Evolutionary conservation across 177 flowering plant genomes (phyloP).

Genomic region (Vitis hybrid): DNA sequence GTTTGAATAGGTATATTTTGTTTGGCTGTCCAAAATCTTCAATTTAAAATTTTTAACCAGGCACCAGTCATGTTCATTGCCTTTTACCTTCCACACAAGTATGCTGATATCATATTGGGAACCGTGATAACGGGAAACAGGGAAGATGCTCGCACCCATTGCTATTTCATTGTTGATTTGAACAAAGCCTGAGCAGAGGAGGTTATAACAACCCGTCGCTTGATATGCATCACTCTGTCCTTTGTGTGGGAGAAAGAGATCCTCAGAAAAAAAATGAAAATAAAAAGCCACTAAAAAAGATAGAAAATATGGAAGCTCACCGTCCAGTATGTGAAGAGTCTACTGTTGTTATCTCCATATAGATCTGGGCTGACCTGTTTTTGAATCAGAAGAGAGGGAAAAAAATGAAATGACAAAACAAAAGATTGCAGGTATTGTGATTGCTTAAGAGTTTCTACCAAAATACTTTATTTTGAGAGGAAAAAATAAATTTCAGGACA

Average conservation of each 20-base stretch:
- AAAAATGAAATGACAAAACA: too few relatives aligned
- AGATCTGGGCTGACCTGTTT: constrained; percentile 40
- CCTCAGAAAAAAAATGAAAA: background rate
- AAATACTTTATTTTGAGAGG: background rate
- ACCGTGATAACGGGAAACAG: constrained; percentile 19
- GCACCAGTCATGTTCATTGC: too few relatives aligned
- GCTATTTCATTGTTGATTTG: constrained; percentile 34
- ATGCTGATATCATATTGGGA: constrained; percentile 35
- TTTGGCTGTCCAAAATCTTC: too few relatives aligned
- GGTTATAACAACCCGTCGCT: constrained; percentile 28
- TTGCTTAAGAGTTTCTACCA: too few relatives aligned
- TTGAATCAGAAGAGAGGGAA: too few relatives aligned
- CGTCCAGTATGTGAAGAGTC: constrained; percentile 45
- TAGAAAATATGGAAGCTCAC: constrained; percentile 16
- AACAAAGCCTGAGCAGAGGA: constrained; percentile 34
- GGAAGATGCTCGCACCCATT: constrained; percentile 35
- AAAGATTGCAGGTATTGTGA: too few relatives aligned
- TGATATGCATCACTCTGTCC: constrained; percentile 5
- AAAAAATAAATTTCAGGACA: background rate
- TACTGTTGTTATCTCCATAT: constrained; percentile 34
- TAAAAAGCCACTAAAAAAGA: background rate
- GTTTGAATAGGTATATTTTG: too few relatives aligned
- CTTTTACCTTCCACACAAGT: constrained; percentile 34
- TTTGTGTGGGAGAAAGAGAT: background rate
- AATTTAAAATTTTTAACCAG: too few relatives aligned